phyloP scores from a whole-genome alignment of 345 rosid species.

The Rhizophora apiculata region DNA sequence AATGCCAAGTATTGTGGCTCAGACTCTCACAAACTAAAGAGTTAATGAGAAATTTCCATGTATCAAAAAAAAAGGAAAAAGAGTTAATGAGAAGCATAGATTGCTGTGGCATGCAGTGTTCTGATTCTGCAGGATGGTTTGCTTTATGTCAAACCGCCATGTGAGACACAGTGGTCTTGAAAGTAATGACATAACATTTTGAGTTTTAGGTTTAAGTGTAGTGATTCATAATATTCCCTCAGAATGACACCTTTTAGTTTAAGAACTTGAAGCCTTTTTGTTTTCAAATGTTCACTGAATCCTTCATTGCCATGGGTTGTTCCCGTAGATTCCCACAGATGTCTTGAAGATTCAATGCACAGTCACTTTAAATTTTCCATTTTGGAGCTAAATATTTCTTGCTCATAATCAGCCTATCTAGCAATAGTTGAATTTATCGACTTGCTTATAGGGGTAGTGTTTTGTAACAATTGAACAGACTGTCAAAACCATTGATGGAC shows the following conservation, averaged over 20 bases:
- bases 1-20: too few species aligned
- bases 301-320: not conserved
- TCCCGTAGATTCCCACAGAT: not conserved
- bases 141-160: not conserved
- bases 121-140: not conserved
- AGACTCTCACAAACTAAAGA: too few species aligned
- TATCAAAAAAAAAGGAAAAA: too few species aligned
- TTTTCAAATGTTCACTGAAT: not conserved
- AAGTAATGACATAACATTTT: not conserved
- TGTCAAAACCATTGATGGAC: too few species aligned
- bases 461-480: too few species aligned
- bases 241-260: not conserved
- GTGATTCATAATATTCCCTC: not conserved
- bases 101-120: conserved; percentile 1
- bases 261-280: not conserved
- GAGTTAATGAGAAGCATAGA: not conserved
- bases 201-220: not conserved
- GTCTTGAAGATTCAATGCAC: not conserved
- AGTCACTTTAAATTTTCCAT: not conserved
- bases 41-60: too few species aligned
- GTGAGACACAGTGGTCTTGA: not conserved
- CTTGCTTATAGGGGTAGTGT: not conserved
- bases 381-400: not conserved
- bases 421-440: not conserved
- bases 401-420: not conserved